Base-by-base conservation (phyloP, 1,139 yeast species). In the Scheffersomyces stambukii region DNA sequence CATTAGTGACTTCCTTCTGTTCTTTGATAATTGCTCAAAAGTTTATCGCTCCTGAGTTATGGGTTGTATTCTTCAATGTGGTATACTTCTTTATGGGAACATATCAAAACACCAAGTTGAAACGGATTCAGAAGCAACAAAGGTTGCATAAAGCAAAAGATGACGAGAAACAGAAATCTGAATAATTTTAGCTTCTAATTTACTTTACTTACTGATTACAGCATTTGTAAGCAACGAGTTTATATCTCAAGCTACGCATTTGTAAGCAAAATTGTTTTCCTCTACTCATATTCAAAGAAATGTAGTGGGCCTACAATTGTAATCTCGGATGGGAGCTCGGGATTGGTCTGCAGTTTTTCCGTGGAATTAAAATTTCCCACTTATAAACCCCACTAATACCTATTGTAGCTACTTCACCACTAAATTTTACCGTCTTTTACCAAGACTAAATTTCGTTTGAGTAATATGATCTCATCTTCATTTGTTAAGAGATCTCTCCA, bases 11-110 rank as follows among this genome's bases (percentile, higher is more conserved):
- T 6, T 76, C 84, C 19, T 78, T 83, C 8, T 46, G 76, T 11
- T 71, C 81, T 5, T 57, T 83, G 48, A 60, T 77, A 1, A 42
- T 81, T 31, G 94, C 95, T n/a, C 95, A 86, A 52, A 75, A 67
- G 34, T 81, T 71, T 48, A 51, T 86, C 18, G 71, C 75, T 11
- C 86, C 86, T 9, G 78, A 80, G 40, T 70, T 81, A 27, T 86
- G 96, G 96, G 86, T 84, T 6, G 85, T 85, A 2, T 83, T 83
- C 58, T 84, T 84, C 61, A 78, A 79, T 38, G 49, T 81, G 37
- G 78, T 85, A 23, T 83, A 78, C 45, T 85, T 85, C 47, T 52
- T 81, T 21, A 60, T 86, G 40, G 88, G 91, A 11, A 84, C 95
- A 4, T 74, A 75, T 43, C 91, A 85, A 54, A 86, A 86, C 54